Base-by-base conservation (phyloP, 352 stramenopile species). In the Globisporangium cederbergense region DNA sequence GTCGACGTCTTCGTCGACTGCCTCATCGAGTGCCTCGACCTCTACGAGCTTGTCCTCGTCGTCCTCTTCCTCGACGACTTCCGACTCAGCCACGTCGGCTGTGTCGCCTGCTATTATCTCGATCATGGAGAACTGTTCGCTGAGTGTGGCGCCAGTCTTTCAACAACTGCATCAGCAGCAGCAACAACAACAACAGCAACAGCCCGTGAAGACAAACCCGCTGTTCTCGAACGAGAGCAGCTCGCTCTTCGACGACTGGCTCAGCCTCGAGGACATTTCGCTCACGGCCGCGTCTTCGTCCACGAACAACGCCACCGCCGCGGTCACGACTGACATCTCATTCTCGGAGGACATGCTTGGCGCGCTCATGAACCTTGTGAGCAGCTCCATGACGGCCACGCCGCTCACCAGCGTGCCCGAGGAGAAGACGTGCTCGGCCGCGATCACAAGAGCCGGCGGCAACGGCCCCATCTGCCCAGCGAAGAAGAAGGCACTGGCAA, bases 311-410 rank as follows among this genome's bases (percentile, higher is more conserved):
- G 55, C 50, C 46, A 3, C 49, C 51, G 34, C 36, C 5, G 25
- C 28, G 4, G 42, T 47, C 13, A 62, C 51, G 51, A 54, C 59
- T 1, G 58, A 70, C 43, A 62, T 53, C 9, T 28, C 58, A 53
- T 64, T 74, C 64, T 71, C 75, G 30, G 65, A 70, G 16, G 67
- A 79, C 40, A 67, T 72, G 32, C 72, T 82, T 62, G 66, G 66
- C 18, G 58, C 63, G n/a, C 56, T 82, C 38, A 65, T 82, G 22
- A 46, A 55, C 9, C 50, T 82, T n/a, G 58, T 82, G 22, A 79
- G 22, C 63, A 72, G 66, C 18, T 80, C 75, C 22, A 51, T 79
- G 55, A 75, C 74, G 5, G 68, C 68, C 3, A 65, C 75, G 20
- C 45, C 62, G 51, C 59, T 55, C 6, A 46, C 57, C 30, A 22